Conservation (phyloP, 257 asterid species). For the Cordia subcordata region DNA sequence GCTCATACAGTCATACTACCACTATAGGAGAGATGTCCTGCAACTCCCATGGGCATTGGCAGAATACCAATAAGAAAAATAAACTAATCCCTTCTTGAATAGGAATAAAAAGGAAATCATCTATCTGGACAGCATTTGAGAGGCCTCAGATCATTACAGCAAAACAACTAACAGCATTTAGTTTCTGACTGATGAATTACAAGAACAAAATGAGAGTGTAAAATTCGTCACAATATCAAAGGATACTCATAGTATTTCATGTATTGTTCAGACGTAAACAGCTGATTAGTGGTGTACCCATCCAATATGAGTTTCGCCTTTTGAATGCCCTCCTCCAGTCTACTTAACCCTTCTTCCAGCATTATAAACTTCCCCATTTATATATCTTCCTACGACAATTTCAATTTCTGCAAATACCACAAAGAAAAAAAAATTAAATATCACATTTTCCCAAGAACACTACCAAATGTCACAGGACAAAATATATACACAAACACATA, state of each 20-base stretch:
- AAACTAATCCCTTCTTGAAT: too few species aligned
- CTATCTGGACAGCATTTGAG: too few species aligned
- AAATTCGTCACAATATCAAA: neutral
- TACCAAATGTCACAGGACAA: too few species aligned
- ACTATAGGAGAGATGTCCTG: too few species aligned
- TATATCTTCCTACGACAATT: neutral
- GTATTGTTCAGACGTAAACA: conserved; percentile 16
- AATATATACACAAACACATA: too few species aligned
- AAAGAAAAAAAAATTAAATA: neutral
- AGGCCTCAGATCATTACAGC: too few species aligned
- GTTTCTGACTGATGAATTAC: too few species aligned
- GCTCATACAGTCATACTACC: too few species aligned
- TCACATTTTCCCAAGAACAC: neutral
- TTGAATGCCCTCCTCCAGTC: conserved; percentile 12
- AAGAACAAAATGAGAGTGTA: conserved; percentile 4
- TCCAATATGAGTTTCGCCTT: conserved; percentile 16
- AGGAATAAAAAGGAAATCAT: too few species aligned
- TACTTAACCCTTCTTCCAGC: conserved; percentile 10
- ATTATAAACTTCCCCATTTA: conserved; percentile 1
- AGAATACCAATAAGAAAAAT: too few species aligned
- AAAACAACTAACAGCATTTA: too few species aligned
- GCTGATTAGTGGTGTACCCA: conserved; percentile 15
- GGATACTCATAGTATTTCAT: conserved; percentile 27
- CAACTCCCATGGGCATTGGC: too few species aligned
- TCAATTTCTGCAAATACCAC: neutral